Conservation (phyloP, 1,284 basidiomycete genomes). For the Malassezia yamatoensis region DNA sequence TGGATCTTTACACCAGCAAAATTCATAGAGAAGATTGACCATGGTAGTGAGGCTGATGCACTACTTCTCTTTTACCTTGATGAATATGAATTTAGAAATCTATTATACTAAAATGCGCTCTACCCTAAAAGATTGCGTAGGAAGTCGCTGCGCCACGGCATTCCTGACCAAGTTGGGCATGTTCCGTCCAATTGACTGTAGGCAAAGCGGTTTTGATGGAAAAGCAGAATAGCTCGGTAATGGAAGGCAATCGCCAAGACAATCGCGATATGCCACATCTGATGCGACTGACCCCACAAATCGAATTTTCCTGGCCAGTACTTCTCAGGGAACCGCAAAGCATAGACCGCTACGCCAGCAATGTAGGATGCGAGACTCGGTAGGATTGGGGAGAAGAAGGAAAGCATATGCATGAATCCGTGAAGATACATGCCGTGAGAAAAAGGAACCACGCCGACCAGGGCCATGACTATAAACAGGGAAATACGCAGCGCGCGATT, state of each 20-base stretch:
- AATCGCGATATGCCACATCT: constrained; percentile 45
- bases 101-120: not conserved
- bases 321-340: constrained; percentile 40
- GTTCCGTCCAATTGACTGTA: constrained; percentile 22
- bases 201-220: constrained; percentile 37
- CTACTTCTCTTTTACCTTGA: not conserved
- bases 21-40: not conserved
- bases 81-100: not conserved
- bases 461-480: constrained; percentile 42
- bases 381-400: constrained; percentile 40
- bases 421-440: constrained; percentile 40
- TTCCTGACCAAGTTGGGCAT: not conserved
- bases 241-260: constrained; percentile 42
- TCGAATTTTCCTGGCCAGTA: constrained; percentile 41
- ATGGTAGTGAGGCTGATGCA: not conserved
- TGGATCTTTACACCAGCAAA: not conserved
- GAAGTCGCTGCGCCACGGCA: not conserved
- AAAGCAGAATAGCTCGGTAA: constrained; percentile 36
- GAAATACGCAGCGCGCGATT: constrained; percentile 39
- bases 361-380: constrained; percentile 38
- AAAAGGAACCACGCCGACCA: constrained; percentile 39
- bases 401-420: constrained; percentile 29
- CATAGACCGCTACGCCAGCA: constrained; percentile 39
- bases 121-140: not conserved
- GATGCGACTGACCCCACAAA: constrained; percentile 41